Evolutionary conservation across 352 stramenopile genomes (phyloP).

Genomic region (Aphanomyces astaci): DNA sequence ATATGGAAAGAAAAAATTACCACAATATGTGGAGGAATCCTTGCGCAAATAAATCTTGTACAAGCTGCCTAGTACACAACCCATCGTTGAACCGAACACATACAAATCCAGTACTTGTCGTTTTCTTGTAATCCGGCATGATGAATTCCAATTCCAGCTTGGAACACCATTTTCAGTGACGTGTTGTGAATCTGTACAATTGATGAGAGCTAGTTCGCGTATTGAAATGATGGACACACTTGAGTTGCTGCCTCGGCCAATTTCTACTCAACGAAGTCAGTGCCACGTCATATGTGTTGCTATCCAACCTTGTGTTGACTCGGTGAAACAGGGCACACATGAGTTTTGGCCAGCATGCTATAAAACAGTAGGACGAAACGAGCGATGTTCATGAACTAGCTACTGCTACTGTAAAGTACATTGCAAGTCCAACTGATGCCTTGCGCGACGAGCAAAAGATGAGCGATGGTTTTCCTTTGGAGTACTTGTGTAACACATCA

Average conservation of each 20-base stretch:
- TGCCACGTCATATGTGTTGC: no score
- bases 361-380: not conserved
- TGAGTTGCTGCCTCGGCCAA: not conserved
- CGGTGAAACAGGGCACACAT: not conserved
- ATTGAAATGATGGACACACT: not conserved
- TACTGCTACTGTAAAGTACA: no score
- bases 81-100: not conserved
- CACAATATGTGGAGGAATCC: not conserved
- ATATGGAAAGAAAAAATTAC: not conserved
- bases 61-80: not conserved
- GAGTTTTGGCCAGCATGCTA: not conserved
- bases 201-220: no score
- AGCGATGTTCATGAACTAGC: not conserved
- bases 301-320: not conserved
- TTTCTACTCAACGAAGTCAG: no score
- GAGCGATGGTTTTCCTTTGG: constrained; percentile 2
- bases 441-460: constrained; percentile 17
- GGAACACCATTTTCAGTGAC: not conserved
- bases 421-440: not conserved
- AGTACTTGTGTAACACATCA: not conserved
- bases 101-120: constrained; percentile 3
- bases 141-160: constrained; percentile 11
- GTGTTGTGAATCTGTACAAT: constrained; percentile 6
- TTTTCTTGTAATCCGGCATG: constrained; percentile 4
- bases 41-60: not conserved